Evolutionary conservation across 805 yeast species (phyloP), one percentile per base, ranked within the genome.

Genomic region (Yarrowia alimentaria): DNA sequence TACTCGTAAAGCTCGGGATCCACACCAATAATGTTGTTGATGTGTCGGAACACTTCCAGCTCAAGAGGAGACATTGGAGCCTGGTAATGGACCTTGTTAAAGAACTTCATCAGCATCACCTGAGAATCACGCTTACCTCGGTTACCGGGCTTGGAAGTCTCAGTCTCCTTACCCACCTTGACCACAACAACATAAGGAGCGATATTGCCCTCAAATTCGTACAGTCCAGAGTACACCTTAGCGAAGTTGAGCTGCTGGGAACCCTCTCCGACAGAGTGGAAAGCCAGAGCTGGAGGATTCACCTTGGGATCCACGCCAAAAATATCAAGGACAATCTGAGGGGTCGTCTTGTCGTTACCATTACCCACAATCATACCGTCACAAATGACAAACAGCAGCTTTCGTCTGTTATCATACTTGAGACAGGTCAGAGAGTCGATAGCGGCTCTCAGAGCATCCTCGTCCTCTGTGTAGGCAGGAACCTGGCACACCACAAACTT

Each of bases 51-150:
- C 34, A 79, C 56, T 58, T 77, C 80, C 29, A 72, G 72, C 56
- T 79, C 83, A 43, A 79, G 69, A 13, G 78, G 77, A 18, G 76
- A 71, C 84, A 79, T 79, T 57, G 82, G 76, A 53, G 73, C 74
- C 56, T 76, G 77, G 60, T 75, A 76, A 64, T 78, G 80, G 12
- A 79, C 79, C 53, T 74, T 72, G 62, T 79, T 81, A 57, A 79
- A 68, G 64, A 77, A 78, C 33, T 76, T 73, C 80, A 79, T 76
- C 57, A 79, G 64, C 55, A 79, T 63, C 51, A 78, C 70, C 62
- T 79, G 84, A 16, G 83, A 77, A 60, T 79, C 84, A 60, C 84
- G 77, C 63, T 79, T 79, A 58, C 84, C 84, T 62, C 84, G 69
- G 63, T 79, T 79, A 52, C 84, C 84, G 6, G 83, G 83, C 53